Percentiles rank a stretch among this genome's conserved stretches.
Conservation (phyloP, 371 early-diverging fungal genomes). For the Syncephalastrum racemosum region DNA sequence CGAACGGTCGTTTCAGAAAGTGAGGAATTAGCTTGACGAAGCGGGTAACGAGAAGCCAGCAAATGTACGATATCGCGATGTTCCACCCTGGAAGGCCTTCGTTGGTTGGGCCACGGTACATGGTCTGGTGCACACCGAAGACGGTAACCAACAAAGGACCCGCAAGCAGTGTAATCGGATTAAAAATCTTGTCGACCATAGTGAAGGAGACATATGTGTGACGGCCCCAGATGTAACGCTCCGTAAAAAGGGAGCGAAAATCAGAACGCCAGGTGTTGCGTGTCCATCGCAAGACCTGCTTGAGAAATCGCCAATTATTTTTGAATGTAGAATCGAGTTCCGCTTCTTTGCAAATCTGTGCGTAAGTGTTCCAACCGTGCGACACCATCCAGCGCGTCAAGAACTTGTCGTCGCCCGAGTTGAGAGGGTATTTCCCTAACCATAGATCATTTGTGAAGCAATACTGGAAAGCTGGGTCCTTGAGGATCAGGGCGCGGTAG, state of each 20-base stretch:
- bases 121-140: constrained; percentile 29
- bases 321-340: constrained; percentile 72
- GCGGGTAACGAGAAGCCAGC: constrained; percentile 63
- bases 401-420: constrained; percentile 76
- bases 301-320: constrained; percentile 73
- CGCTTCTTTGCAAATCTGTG: constrained; percentile 67
- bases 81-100: constrained; percentile 46
- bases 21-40: constrained; percentile 62
- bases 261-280: constrained; percentile 76
- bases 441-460: constrained; percentile 70
- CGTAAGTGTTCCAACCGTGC: constrained; percentile 69
- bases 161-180: constrained; percentile 66
- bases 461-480: constrained; percentile 71
- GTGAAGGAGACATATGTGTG: constrained; percentile 72
- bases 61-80: constrained; percentile 54
- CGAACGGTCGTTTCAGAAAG: constrained; percentile 59
- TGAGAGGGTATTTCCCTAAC: constrained; percentile 67
- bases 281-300: constrained; percentile 72
- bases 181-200: constrained; percentile 75
- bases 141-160: constrained; percentile 64
- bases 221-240: constrained; percentile 62
- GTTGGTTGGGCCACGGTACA: constrained; percentile 12
- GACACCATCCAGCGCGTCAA: constrained; percentile 72
- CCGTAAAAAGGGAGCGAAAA: constrained; percentile 63
- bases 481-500: constrained; percentile 69